Percentiles rank a stretch among this genome's conserved stretches.
Conservation (phyloP, 148 eudicot species). For the Rhododendron ovatum region DNA sequence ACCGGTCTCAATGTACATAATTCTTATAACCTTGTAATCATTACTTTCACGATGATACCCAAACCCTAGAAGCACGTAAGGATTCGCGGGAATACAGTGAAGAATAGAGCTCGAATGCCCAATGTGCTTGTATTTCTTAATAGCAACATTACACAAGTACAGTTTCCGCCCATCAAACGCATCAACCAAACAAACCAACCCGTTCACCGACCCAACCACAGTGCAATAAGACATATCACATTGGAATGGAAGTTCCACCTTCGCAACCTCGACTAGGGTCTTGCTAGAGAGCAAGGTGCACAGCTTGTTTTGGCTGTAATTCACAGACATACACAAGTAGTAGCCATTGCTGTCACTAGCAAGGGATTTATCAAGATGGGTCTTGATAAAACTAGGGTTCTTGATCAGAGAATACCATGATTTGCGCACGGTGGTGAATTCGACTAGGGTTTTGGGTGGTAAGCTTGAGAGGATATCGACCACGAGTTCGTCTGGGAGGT, state of each 20-base stretch:
- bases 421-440: constrained; percentile 17
- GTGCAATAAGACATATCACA: not conserved
- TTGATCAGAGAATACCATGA: constrained; percentile 16
- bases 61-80: constrained; percentile 2
- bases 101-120: not conserved
- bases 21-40: constrained; percentile 20
- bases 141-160: constrained; percentile 8
- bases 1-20: not conserved
- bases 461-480: constrained; percentile 11
- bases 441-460: constrained; percentile 8
- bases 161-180: not conserved
- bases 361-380: constrained; percentile 8
- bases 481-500: constrained; percentile 12
- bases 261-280: not conserved
- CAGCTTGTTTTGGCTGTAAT: not conserved
- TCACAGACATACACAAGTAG: constrained; percentile 4
- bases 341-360: not conserved
- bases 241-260: not conserved
- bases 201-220: not conserved
- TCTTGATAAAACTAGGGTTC: constrained; percentile 15
- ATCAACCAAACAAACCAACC: not conserved
- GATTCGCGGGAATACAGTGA: not conserved
- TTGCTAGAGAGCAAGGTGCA: not conserved
- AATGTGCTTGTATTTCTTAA: constrained; percentile 2
- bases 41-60: not conserved